Conservation (phyloP, 306 rosid species). For the Hippophae tibetana region DNA sequence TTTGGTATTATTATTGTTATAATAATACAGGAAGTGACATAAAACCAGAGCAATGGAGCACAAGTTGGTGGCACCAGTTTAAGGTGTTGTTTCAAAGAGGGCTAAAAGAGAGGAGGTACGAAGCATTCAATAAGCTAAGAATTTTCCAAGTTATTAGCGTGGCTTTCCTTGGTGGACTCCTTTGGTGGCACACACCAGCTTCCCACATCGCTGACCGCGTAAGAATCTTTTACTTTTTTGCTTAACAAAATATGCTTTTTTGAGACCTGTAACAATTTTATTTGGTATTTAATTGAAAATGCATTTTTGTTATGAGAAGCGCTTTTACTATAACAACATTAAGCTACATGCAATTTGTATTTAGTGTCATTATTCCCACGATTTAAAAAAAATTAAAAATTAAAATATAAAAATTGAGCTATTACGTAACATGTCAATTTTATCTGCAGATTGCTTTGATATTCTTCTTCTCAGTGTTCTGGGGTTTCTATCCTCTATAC, state of each 20-base stretch:
- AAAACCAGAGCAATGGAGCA: constrained; percentile 70
- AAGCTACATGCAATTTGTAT: no score
- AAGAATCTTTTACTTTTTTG: constrained; percentile 8
- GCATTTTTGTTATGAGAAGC: no score
- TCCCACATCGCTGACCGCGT: constrained; percentile 82
- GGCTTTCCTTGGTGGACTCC: constrained; percentile 84
- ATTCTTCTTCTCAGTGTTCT: constrained; percentile 95
- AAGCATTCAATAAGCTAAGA: constrained; percentile 88
- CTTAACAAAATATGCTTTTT: no score
- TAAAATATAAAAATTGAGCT: no score
- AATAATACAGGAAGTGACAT: constrained; percentile 27
- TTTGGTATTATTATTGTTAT: no score
- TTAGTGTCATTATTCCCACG: no score
- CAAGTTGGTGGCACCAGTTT: constrained; percentile 96
- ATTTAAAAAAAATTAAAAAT: no score
- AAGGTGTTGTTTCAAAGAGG: constrained; percentile 82
- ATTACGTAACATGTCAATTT: no score
- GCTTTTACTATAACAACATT: no score
- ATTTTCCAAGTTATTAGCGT: constrained; percentile 92
- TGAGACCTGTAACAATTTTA: no score
- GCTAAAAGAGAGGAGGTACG: constrained; percentile 72
- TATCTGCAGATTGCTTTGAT: constrained; percentile 69
- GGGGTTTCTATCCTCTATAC: constrained; percentile 99
- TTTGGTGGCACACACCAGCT: constrained; percentile 94
- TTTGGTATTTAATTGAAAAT: no score